Percentiles rank a stretch among this genome's conserved stretches.
These are phyloP conservation scores for Cercospora janseana DNA, from an alignment of 2,329 filamentous ascomycete species.

Conservation along the genomic window DNA sequence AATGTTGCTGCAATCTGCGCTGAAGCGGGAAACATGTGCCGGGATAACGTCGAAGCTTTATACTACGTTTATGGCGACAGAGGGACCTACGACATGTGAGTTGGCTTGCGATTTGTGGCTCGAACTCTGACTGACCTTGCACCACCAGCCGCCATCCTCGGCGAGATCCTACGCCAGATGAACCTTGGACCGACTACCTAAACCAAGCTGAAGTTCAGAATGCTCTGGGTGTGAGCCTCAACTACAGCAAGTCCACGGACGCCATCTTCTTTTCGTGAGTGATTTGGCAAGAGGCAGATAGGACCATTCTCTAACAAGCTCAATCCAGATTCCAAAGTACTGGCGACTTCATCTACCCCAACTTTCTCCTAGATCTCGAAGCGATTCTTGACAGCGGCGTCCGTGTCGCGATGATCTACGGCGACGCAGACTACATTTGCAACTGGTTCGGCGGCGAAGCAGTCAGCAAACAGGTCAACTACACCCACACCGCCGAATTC, in stretches of 20 bases:
- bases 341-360: constrained; percentile 60
- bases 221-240: constrained; percentile 59
- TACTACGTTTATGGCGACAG: constrained; percentile 53
- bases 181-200: constrained; percentile 54
- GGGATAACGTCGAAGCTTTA: constrained; percentile 53
- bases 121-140: not conserved
- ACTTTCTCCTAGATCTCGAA: constrained; percentile 52
- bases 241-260: constrained; percentile 52
- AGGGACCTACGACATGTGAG: constrained; percentile 58
- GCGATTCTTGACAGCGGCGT: constrained; percentile 46
- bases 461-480: constrained; percentile 41
- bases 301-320: not conserved
- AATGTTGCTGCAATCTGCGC: constrained; percentile 53
- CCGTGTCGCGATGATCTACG: constrained; percentile 46
- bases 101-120: not conserved
- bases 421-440: constrained; percentile 51
- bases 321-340: constrained; percentile 43
- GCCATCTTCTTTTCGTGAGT: constrained; percentile 42
- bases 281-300: not conserved
- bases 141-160: constrained; percentile 46
- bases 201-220: constrained; percentile 55
- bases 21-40: constrained; percentile 57
- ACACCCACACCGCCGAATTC: constrained; percentile 41
- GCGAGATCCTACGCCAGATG: constrained; percentile 58
- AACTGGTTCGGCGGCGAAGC: constrained; percentile 47